Percentiles rank a stretch among this genome's conserved stretches.
These are phyloP conservation scores for Tremella mesenterica DNA, from an alignment of 768 basidiomycete genomes.

Conservation along the genomic window DNA sequence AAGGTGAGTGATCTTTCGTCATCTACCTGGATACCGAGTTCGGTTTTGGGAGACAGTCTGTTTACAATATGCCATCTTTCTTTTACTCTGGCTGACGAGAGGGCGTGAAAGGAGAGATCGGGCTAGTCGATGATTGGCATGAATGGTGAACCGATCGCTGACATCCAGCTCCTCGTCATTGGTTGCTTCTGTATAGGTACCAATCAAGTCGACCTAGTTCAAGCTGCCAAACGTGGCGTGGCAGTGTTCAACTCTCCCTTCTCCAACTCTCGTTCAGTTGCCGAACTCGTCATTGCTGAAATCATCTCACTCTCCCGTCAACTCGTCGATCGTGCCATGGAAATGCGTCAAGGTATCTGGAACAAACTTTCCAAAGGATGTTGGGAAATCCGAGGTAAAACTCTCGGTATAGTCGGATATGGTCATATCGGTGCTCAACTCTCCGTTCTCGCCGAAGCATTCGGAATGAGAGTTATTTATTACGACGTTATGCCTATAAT, in stretches of 20 bases:
- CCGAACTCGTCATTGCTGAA: constrained; percentile 92
- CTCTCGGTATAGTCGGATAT: constrained; percentile 93
- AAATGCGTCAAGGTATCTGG: constrained; percentile 85
- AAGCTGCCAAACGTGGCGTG: constrained; percentile 77
- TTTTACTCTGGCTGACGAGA: too few relatives aligned
- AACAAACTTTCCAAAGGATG: constrained; percentile 98
- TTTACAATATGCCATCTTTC: too few relatives aligned
- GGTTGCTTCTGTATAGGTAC: constrained; percentile 99
- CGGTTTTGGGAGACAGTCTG: background rate
- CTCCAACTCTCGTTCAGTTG: constrained; percentile 96
- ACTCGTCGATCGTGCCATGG: constrained; percentile 74
- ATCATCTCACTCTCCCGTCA: constrained; percentile 90
- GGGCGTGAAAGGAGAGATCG: too few relatives aligned
- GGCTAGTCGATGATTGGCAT: too few relatives aligned
- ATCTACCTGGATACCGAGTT: background rate
- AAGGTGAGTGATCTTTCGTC: constrained; percentile 53
- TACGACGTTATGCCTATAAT: constrained; percentile 93
- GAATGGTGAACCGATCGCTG: background rate
- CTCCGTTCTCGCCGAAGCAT: constrained; percentile 89
- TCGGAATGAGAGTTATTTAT: constrained; percentile 93
- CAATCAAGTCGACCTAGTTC: constrained; percentile 86
- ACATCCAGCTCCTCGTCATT: constrained; percentile 72
- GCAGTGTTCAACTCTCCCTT: constrained; percentile 96
- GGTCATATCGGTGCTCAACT: constrained; percentile 97
- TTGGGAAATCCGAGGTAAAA: constrained; percentile 97